Base-by-base conservation (phyloP, 148 eudicot genomes). In the Camellia japonica region DNA sequence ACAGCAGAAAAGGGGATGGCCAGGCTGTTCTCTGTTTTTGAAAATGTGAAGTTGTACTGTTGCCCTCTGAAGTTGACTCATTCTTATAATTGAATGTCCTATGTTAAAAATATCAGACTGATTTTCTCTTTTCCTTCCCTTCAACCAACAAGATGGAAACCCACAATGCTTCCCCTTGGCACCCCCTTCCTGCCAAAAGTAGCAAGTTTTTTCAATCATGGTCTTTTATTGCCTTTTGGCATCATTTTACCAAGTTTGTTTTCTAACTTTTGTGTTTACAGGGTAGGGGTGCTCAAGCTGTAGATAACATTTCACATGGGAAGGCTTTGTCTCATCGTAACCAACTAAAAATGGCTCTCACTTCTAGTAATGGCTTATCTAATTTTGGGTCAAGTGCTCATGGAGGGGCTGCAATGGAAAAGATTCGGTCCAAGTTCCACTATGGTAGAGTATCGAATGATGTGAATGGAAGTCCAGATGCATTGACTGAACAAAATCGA, bases 401-500 rank as follows among this genome's bases (percentile, higher is more conserved):
- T 78, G 85, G 82, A 19, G 84, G 79, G 55, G 84, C 80, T 6
- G 67, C 80, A 64, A 44, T 74, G 14, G 89, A 89, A 77, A 91
- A 87, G 82, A 75, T 80, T 47, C 87, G 84, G 82, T 76, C 92
- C 67, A 90, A 93, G 81, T 77, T 78, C 77, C 81, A 80, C 38
- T 73, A 76, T 71, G 87, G 87, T 60, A 85, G 84, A 66, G 78
- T 78, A 13, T 55, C 82, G 30, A 85, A 80, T 85, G 93, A 85
- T 78, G 71, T 63, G 49, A 85, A 80, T 79, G 90, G 83, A 75
- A 82, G 72, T 72, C 77, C 87, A 79, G 93, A 88, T 87, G 80
- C 79, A 70, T 78, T 82, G 73, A 80, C 76, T 54, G 97, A 93
- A 76, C 95, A 89, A 76, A 89, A 90, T 78, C 87, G 86, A 54